Evolutionary conservation across 495 filamentous ascomycete species (phyloP).

Genomic region (Sporormia fimetaria): DNA sequence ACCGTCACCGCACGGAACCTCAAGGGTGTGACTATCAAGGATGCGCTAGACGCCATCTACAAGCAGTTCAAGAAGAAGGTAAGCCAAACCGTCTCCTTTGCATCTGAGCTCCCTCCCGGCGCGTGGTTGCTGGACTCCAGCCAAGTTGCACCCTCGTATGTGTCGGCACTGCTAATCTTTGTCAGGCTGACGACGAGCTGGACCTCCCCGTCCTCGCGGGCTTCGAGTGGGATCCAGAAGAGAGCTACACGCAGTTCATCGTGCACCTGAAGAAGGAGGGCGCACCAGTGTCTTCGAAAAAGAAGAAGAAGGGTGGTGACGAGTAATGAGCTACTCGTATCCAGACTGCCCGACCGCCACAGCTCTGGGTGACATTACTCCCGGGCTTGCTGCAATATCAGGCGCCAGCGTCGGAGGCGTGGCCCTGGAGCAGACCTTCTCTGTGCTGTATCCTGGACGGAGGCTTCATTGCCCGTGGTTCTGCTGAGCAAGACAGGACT

Average conservation of each 20-base stretch:
- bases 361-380: too few relatives aligned
- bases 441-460: too few relatives aligned
- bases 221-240: constrained; percentile 91
- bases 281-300: constrained; percentile 37
- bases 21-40: constrained; percentile 90
- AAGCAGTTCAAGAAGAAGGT: constrained; percentile 93
- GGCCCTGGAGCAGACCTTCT: too few relatives aligned
- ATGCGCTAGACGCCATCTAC: constrained; percentile 85
- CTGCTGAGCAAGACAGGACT: too few relatives aligned
- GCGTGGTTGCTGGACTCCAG: constrained; percentile 1
- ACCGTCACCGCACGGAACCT: constrained; percentile 80
- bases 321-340: constrained; percentile 27
- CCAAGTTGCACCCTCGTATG: too few relatives aligned
- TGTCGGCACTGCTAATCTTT: constrained; percentile 4
- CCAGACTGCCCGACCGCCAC: constrained; percentile 14
- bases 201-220: constrained; percentile 71
- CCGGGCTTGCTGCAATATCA: too few relatives aligned
- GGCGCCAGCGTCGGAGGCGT: too few relatives aligned
- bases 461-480: too few relatives aligned
- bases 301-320: constrained; percentile 47
- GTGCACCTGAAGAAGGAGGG: constrained; percentile 73
- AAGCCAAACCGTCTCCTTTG: constrained; percentile 24
- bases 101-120: neutral
- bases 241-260: constrained; percentile 59
- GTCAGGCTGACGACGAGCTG: constrained; percentile 78